These are phyloP conservation scores for Hypomyces rosellus DNA, from an alignment of 2,329 filamentous ascomycete species.

Conservation along the genomic window DNA sequence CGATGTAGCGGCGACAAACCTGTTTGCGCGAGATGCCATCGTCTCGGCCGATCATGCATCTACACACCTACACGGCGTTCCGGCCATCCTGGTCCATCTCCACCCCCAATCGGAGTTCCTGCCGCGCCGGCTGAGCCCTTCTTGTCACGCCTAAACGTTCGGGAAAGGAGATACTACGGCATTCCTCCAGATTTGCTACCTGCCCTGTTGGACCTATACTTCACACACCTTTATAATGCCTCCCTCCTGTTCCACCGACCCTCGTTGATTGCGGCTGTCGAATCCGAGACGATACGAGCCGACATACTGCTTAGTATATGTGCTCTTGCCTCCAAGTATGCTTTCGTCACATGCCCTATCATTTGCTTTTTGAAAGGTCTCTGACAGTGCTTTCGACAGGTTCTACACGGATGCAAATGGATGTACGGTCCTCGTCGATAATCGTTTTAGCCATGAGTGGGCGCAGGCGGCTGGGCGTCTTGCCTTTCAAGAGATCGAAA, in stretches of 20 bases:
- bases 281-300: neutral
- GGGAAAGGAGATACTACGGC: neutral
- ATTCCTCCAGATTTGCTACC: neutral
- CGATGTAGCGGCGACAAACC: conserved; percentile 1
- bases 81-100: neutral
- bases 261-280: neutral
- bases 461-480: neutral
- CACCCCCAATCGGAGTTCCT: neutral
- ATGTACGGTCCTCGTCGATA: neutral
- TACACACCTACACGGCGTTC: neutral
- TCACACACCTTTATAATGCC: conserved; percentile 1
- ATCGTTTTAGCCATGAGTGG: neutral
- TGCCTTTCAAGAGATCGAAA: neutral
- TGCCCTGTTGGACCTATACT: conserved; percentile 1
- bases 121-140: neutral
- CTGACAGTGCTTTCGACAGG: neutral
- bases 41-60: neutral
- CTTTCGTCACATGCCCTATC: neutral
- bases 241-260: neutral
- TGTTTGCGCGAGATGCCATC: neutral
- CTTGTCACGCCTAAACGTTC: neutral
- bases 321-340: neutral
- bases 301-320: conserved; percentile 1
- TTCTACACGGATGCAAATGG: neutral
- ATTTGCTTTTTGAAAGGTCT: neutral